Conservation (phyloP, 352 stramenopile species). For the Blastocystis sp. region DNA sequence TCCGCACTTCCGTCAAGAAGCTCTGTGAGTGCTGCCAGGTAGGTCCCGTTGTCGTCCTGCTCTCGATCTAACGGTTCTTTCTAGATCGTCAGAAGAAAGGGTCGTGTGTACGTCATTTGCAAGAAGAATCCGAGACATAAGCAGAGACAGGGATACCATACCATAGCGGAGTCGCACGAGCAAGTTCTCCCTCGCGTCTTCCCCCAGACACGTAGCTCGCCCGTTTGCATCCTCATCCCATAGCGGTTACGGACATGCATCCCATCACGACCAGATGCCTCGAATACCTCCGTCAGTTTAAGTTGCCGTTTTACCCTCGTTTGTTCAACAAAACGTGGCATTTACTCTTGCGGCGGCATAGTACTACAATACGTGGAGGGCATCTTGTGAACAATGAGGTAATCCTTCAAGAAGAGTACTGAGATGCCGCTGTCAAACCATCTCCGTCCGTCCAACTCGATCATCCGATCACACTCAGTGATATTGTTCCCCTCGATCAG, state of each 20-base stretch:
- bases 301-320: slow-evolving; percentile 39
- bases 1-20: slow-evolving; percentile 86
- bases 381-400: slow-evolving; percentile 67
- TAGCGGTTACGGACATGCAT: slow-evolving; percentile 10
- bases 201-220: neutral
- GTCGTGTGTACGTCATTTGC: slow-evolving; percentile 88
- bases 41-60: neutral
- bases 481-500: slow-evolving; percentile 66
- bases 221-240: neutral
- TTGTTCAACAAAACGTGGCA: slow-evolving; percentile 23
- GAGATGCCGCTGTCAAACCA: slow-evolving; percentile 71
- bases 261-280: slow-evolving; percentile 1
- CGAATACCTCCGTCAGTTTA: slow-evolving; percentile 43
- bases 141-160: slow-evolving; percentile 87
- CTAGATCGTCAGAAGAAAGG: slow-evolving; percentile 84
- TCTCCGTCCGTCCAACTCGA: neutral
- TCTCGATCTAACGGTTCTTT: neutral
- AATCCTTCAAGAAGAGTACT: slow-evolving; percentile 54
- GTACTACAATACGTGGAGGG: slow-evolving; percentile 67
- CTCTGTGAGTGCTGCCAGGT: slow-evolving; percentile 86
- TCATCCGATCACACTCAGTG: slow-evolving; percentile 36
- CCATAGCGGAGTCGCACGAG: slow-evolving; percentile 76
- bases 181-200: neutral
- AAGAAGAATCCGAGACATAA: slow-evolving; percentile 88
- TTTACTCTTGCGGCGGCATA: slow-evolving; percentile 46